Evolutionary conservation across 2,329 filamentous ascomycete species (phyloP).

Genomic region (Calonectria pseudoreteaudii): DNA sequence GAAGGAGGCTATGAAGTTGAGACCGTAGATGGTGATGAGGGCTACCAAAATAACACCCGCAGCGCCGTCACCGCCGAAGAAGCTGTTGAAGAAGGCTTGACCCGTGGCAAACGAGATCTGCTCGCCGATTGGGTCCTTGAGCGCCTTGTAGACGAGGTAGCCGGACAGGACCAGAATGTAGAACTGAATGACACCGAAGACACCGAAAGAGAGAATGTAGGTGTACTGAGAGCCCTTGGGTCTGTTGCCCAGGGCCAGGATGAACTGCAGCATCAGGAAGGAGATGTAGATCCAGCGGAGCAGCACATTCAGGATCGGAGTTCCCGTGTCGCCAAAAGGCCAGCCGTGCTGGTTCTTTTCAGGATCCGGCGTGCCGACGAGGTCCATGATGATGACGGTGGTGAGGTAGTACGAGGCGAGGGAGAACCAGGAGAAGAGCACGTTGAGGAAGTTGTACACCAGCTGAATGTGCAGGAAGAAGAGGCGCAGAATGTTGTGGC

Average conservation of each 20-base stretch:
- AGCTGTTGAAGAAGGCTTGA: constrained; percentile 35
- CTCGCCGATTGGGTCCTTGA: constrained; percentile 34
- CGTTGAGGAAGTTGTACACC: constrained; percentile 39
- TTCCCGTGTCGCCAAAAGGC: constrained; percentile 38
- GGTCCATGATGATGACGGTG: constrained; percentile 40
- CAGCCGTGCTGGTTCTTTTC: constrained; percentile 34
- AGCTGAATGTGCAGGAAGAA: constrained; percentile 41
- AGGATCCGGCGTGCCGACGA: constrained; percentile 37
- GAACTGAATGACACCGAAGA: constrained; percentile 37
- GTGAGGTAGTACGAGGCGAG: constrained; percentile 38
- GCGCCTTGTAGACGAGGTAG: constrained; percentile 40
- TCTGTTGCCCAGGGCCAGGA: constrained; percentile 39
- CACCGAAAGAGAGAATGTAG: constrained; percentile 39
- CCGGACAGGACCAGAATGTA: constrained; percentile 39
- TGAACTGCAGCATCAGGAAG: constrained; percentile 39
- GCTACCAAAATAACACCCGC: constrained; percentile 40
- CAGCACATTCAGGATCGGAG: constrained; percentile 38
- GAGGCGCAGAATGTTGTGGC: constrained; percentile 37
- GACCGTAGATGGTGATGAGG: constrained; percentile 38
- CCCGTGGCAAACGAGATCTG: constrained; percentile 38
- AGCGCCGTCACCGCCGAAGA: constrained; percentile 37
- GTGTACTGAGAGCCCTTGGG: constrained; percentile 40
- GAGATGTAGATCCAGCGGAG: constrained; percentile 40
- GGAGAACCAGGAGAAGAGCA: constrained; percentile 39
- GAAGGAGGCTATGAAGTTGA: constrained; percentile 40